Evolutionary conservation across 169 alveolate species (phyloP).

Genomic region (Hepatocystis sp.): DNA sequence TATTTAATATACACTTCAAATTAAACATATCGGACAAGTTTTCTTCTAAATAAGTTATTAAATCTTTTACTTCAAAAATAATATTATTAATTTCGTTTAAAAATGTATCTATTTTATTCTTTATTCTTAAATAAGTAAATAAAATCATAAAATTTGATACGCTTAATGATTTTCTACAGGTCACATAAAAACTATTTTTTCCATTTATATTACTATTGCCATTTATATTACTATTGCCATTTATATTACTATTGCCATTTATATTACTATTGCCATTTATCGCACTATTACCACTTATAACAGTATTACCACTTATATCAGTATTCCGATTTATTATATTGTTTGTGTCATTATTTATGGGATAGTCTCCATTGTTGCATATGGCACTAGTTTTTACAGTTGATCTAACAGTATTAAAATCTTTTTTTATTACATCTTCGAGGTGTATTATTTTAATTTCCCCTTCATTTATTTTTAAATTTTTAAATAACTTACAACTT

Average conservation of each 20-base stretch:
- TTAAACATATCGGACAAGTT: constrained; percentile 8
- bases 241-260: no score
- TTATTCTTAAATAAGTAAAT: constrained; percentile 45
- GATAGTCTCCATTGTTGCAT: no score
- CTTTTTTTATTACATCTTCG: neutral
- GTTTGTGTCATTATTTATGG: no score
- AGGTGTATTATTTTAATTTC: neutral
- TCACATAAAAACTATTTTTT: neutral
- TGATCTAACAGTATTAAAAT: neutral
- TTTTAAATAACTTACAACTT: constrained; percentile 31
- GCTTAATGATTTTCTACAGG: constrained; percentile 4
- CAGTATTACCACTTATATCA: no score
- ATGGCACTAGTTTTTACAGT: neutral
- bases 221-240: no score
- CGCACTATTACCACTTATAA: no score
- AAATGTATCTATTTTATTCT: constrained; percentile 20
- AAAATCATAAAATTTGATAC: constrained; percentile 21
- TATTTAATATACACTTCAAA: constrained; percentile 8
- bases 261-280: no score
- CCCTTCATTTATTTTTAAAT: neutral
- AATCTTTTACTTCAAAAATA: constrained; percentile 11
- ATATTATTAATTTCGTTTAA: constrained; percentile 29
- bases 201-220: neutral
- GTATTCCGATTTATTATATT: no score
- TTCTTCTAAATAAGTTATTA: constrained; percentile 16